Conservation (phyloP, 139 green algal genomes). For the Ettlia oleoabundans region DNA sequence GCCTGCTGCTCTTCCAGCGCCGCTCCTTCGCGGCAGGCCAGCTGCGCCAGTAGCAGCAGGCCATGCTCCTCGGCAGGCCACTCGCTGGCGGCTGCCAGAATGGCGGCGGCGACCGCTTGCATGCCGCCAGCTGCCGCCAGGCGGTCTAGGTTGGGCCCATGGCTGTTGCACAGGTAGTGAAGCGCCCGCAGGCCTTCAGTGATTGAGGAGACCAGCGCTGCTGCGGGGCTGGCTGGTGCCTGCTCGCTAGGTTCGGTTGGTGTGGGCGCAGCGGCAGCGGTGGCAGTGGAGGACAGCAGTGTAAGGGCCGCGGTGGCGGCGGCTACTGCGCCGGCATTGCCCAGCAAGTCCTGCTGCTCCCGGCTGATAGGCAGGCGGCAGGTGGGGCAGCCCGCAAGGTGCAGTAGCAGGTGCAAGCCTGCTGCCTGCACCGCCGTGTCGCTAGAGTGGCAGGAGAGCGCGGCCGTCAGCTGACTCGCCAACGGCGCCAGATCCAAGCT, state of each 20-base stretch:
- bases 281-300: background rate
- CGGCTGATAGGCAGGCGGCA: background rate
- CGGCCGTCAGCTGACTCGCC: background rate
- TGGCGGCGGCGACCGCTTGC: background rate
- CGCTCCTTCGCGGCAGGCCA: constrained; percentile 22
- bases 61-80: background rate
- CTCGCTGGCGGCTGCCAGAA: background rate
- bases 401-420: constrained; percentile 16
- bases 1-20: background rate
- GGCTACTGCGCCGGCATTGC: constrained; percentile 2
- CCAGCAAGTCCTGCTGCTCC: background rate
- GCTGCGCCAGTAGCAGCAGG: constrained; percentile 23
- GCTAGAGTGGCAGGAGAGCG: background rate
- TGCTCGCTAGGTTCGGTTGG: too few species aligned
- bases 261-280: background rate
- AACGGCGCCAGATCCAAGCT: background rate
- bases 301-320: constrained; percentile 1
- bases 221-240: background rate
- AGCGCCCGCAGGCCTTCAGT: constrained; percentile 5
- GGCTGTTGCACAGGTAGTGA: constrained; percentile 7
- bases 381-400: constrained; percentile 8
- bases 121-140: constrained; percentile 19
- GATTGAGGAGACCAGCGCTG: background rate
- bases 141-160: constrained; percentile 7
- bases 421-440: background rate